These are phyloP conservation scores for Talaromyces islandicus DNA, from an alignment of 2,329 filamentous ascomycete species.

Conservation along the genomic window DNA sequence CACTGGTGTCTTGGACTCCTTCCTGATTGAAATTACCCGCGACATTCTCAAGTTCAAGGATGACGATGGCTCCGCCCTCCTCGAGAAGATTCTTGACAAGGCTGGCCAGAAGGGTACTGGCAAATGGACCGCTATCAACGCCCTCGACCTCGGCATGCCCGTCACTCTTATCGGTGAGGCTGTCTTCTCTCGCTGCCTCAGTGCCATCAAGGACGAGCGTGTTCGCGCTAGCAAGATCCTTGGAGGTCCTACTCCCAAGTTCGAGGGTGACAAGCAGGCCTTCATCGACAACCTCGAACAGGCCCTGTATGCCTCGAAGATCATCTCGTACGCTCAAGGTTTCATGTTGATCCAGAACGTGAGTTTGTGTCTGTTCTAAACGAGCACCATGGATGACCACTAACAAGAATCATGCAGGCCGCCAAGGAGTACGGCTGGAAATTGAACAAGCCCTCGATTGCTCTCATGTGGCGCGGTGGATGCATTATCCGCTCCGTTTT, in stretches of 20 bases:
- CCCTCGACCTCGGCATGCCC: slow-evolving; percentile 95
- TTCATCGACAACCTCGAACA: slow-evolving; percentile 98
- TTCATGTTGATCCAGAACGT: slow-evolving; percentile 99
- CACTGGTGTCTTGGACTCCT: slow-evolving; percentile 95
- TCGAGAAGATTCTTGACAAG: slow-evolving; percentile 98
- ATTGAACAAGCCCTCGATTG: slow-evolving; percentile 99
- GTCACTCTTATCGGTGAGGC: slow-evolving; percentile 97
- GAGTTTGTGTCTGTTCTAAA: slow-evolving; percentile 30
- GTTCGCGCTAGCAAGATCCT: slow-evolving; percentile 73
- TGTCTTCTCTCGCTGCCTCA: slow-evolving; percentile 91
- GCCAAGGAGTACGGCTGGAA: slow-evolving; percentile 97
- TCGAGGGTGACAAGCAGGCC: slow-evolving; percentile 83
- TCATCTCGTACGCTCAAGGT: slow-evolving; percentile 98
- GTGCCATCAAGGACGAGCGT: slow-evolving; percentile 91
- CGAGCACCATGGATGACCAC: slow-evolving; percentile 9
- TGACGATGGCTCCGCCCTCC: slow-evolving; percentile 79
- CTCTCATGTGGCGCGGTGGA: slow-evolving; percentile 99
- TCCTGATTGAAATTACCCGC: slow-evolving; percentile 98
- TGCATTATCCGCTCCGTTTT: slow-evolving; percentile 99
- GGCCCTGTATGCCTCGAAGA: slow-evolving; percentile 98
- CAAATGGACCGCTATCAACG: slow-evolving; percentile 99
- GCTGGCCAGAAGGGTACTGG: slow-evolving; percentile 99
- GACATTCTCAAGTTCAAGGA: slow-evolving; percentile 99
- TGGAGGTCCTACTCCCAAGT: slow-evolving; percentile 68
- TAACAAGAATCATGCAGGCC: slow-evolving; percentile 52